These are phyloP conservation scores for Collybiopsis confluens DNA, from an alignment of 768 basidiomycete species.

Conservation along the genomic window DNA sequence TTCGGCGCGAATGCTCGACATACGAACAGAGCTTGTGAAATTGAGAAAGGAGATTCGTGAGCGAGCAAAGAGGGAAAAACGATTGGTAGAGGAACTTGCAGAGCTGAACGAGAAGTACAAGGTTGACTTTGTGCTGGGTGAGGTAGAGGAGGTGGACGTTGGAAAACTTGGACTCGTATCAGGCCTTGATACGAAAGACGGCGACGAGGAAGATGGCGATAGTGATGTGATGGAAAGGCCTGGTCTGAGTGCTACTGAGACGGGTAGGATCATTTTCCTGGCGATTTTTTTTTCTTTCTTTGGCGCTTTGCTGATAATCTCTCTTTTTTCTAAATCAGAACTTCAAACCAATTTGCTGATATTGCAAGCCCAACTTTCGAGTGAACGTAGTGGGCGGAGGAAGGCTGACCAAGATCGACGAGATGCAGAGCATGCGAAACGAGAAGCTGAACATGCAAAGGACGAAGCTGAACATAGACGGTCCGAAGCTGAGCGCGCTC, in stretches of 20 bases:
- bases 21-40: not conserved
- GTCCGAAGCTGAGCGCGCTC: not conserved
- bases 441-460: not conserved
- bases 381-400: not conserved
- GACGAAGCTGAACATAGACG: not conserved
- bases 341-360: conserved; percentile 2
- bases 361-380: not conserved
- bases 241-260: not conserved
- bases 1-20: not conserved
- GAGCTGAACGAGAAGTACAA: not conserved
- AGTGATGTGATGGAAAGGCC: not conserved
- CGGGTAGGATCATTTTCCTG: not conserved
- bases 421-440: conserved; percentile 1
- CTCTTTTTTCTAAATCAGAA: not conserved
- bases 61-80: not conserved
- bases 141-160: not conserved
- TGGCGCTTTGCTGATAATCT: not conserved
- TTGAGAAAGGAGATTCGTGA: not conserved
- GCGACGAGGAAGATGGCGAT: not conserved
- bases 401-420: not conserved
- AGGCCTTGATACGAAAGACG: not conserved
- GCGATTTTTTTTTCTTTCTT: not conserved
- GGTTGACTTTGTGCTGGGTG: conserved; percentile 2
- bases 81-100: not conserved
- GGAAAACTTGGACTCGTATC: not conserved